Percentiles rank a stretch among this genome's conserved stretches.
phyloP scores from a whole-genome alignment of 345 rosid genomes.

The Eucalyptus grandis region DNA sequence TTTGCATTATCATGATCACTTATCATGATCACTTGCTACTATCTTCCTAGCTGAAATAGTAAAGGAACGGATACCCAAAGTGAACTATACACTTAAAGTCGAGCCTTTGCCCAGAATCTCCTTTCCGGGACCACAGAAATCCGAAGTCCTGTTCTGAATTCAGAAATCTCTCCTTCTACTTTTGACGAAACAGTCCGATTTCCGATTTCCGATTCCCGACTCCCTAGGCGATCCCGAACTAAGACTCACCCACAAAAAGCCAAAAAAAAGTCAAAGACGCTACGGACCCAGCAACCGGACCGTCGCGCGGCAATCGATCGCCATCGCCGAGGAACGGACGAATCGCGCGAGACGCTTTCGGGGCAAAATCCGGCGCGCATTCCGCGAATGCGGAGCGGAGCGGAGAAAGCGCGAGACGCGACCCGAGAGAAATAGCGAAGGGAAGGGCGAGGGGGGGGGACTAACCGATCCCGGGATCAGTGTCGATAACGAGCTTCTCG shows the following conservation, averaged over 20 bases:
- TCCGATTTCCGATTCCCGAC: background rate
- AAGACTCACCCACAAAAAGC: background rate
- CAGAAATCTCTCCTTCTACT: background rate
- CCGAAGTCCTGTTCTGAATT: background rate
- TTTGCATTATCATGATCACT: background rate
- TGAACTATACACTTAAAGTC: background rate
- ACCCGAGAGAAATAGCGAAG: background rate
- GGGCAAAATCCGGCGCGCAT: background rate
- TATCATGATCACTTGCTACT: background rate
- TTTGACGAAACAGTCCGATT: background rate
- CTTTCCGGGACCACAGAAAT: background rate
- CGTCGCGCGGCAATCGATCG: background rate
- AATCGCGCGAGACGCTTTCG: background rate
- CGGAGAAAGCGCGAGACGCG: background rate
- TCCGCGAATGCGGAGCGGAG: background rate
- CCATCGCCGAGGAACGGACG: background rate
- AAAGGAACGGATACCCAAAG: background rate
- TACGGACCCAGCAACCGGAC: background rate
- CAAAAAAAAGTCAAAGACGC: background rate
- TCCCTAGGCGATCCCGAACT: background rate
- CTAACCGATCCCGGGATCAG: conserved; percentile 98
- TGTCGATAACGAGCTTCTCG: conserved; percentile 84
- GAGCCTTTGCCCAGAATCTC: background rate
- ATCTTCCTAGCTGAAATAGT: background rate
- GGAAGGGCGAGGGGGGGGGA: background rate